Percentiles rank a stretch among this genome's conserved stretches.
Conservation (phyloP, 345 rosid genomes). For the Brassica juncea region DNA sequence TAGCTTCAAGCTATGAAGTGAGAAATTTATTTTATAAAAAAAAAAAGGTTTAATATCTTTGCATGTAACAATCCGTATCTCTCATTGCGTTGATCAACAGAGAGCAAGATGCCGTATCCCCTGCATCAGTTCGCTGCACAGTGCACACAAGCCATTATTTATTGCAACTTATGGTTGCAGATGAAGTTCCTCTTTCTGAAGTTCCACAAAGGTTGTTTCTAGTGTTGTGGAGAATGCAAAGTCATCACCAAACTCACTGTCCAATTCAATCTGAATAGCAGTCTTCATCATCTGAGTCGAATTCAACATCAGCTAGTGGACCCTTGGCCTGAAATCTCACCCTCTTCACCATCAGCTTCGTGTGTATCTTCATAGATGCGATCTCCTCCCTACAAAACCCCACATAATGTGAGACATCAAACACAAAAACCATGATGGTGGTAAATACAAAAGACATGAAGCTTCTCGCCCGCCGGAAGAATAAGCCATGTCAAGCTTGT, state of each 20-base stretch:
- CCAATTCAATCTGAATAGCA: constrained; percentile 33
- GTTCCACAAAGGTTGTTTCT: constrained; percentile 22
- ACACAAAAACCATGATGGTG: background rate
- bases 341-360: constrained; percentile 35
- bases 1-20: constrained; percentile 23
- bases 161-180: constrained; percentile 23
- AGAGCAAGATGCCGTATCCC: constrained; percentile 7
- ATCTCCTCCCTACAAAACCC: constrained; percentile 51
- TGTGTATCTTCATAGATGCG: constrained; percentile 39
- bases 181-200: constrained; percentile 8
- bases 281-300: constrained; percentile 32
- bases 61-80: background rate
- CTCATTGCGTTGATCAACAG: background rate
- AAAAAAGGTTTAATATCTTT: background rate
- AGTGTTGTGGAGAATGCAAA: constrained; percentile 18
- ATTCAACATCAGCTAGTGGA: constrained; percentile 28
- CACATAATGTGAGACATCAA: background rate
- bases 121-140: background rate
- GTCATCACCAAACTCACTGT: constrained; percentile 10
- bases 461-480: constrained; percentile 55
- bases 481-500: constrained; percentile 67
- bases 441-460: background rate
- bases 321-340: constrained; percentile 17
- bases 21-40: constrained; percentile 2
- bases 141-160: background rate